These are phyloP conservation scores for Fraxinus paxiana DNA, from an alignment of 305 asterid genomes.

Conservation along the genomic window DNA sequence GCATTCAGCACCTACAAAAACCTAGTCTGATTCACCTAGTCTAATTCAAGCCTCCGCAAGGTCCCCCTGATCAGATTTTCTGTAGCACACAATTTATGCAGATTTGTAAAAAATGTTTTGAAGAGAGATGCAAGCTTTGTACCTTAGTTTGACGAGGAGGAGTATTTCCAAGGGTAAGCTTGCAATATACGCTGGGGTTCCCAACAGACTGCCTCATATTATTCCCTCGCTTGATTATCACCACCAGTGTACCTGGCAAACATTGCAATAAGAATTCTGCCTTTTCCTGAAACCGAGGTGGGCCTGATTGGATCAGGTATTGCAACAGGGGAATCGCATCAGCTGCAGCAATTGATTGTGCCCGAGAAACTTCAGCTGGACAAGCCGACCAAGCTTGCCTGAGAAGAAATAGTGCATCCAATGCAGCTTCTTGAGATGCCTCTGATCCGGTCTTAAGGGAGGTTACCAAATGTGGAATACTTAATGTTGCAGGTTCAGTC, in stretches of 20 bases:
- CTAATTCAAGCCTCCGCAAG: neutral
- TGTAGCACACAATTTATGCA: neutral
- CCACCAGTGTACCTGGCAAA: conserved; percentile 88
- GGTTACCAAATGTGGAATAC: conserved; percentile 93
- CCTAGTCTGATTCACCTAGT: neutral
- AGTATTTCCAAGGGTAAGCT: conserved; percentile 90
- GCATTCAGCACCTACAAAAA: neutral
- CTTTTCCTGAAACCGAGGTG: conserved; percentile 98
- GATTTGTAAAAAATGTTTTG: neutral
- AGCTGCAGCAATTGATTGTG: conserved; percentile 98
- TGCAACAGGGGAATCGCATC: conserved; percentile 93
- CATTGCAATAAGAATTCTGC: conserved; percentile 95
- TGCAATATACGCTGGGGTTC: conserved; percentile 88
- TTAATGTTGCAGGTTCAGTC: conserved; percentile 93
- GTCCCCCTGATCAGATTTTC: neutral
- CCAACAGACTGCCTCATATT: conserved; percentile 99
- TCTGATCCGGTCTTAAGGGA: conserved; percentile 97
- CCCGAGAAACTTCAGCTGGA: conserved; percentile 95
- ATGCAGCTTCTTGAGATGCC: conserved; percentile 99
- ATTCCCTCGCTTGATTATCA: conserved; percentile 85
- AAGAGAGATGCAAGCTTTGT: neutral
- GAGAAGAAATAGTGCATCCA: conserved; percentile 87
- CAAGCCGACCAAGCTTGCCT: conserved; percentile 99
- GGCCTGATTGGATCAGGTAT: conserved; percentile 94
- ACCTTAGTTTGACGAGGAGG: conserved; percentile 88